A percentile compares a stretch with the other conserved stretches of the same genome.
phyloP scores from a whole-genome alignment of 2,329 filamentous ascomycete genomes.

The Harringtonia aguacate region DNA sequence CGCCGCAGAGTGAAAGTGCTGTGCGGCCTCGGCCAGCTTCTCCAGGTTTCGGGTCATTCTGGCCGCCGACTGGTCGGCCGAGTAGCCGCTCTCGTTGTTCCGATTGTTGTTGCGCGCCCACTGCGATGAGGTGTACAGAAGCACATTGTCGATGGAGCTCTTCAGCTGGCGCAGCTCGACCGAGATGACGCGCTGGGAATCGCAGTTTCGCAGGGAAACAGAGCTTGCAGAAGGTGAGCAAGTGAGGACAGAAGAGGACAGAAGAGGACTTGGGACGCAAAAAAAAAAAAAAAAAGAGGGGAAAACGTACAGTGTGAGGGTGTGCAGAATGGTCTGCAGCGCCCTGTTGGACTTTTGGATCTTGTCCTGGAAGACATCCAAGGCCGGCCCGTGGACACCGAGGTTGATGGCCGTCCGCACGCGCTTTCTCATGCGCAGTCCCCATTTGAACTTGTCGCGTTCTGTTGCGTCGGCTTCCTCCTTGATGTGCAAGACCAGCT shows the following conservation, averaged over 20 bases:
- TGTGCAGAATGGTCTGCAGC: conserved; percentile 1
- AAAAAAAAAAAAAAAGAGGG: not conserved
- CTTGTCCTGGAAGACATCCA: not conserved
- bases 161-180: not conserved
- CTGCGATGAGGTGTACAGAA: not conserved
- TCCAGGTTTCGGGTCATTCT: not conserved
- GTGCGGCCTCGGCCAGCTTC: not conserved
- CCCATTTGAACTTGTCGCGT: not conserved
- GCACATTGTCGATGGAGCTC: not conserved
- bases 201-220: not conserved
- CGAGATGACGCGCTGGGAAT: not conserved
- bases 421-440: not conserved
- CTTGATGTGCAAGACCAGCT: not conserved
- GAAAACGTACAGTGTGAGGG: not conserved
- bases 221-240: not conserved
- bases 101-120: no score
- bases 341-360: not conserved
- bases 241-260: no score
- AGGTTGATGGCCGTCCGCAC: not conserved
- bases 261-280: not conserved
- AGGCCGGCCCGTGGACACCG: not conserved
- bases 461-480: not conserved
- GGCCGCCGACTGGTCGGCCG: not conserved
- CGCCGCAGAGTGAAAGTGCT: not conserved
- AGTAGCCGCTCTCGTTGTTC: no score